phyloP scores from a whole-genome alignment of 2,329 filamentous ascomycete species.

The Fusarium penzigii region DNA sequence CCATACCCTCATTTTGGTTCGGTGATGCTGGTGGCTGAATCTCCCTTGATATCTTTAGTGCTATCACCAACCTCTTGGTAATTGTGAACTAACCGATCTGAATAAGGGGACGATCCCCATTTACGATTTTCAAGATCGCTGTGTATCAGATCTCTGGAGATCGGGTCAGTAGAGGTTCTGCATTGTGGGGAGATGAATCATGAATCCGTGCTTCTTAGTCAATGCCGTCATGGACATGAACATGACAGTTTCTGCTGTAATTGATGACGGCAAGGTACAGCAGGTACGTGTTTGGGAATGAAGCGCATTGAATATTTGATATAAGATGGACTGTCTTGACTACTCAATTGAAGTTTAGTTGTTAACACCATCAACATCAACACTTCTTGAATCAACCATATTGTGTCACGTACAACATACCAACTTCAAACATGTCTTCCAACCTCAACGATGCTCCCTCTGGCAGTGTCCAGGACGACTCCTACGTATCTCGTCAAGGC shows the following conservation, averaged over 20 bases:
- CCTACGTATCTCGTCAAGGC: constrained; percentile 19
- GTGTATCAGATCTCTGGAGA: not conserved
- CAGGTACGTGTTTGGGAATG: not conserved
- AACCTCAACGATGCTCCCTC: constrained; percentile 11
- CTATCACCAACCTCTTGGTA: not conserved
- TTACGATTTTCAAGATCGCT: not conserved
- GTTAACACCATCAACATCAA: not conserved
- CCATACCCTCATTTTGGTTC: not conserved
- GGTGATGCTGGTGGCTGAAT: not conserved
- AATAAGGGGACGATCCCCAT: not conserved
- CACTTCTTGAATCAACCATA: not conserved
- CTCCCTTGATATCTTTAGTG: not conserved
- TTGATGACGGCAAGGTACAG: constrained; percentile 11
- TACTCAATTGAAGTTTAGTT: not conserved
- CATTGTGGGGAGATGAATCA: constrained; percentile 21
- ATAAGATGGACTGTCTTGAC: constrained; percentile 10
- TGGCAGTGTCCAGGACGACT: constrained; percentile 15
- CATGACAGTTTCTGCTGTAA: constrained; percentile 3
- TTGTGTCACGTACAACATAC: not conserved
- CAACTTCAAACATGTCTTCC: constrained; percentile 15
- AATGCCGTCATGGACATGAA: constrained; percentile 30
- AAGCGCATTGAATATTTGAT: not conserved
- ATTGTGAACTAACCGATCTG: not conserved
- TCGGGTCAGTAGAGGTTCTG: not conserved
- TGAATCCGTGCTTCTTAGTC: constrained; percentile 6